Conservation (phyloP, 371 early-diverging fungal species). For the Chytridiales sp. region DNA sequence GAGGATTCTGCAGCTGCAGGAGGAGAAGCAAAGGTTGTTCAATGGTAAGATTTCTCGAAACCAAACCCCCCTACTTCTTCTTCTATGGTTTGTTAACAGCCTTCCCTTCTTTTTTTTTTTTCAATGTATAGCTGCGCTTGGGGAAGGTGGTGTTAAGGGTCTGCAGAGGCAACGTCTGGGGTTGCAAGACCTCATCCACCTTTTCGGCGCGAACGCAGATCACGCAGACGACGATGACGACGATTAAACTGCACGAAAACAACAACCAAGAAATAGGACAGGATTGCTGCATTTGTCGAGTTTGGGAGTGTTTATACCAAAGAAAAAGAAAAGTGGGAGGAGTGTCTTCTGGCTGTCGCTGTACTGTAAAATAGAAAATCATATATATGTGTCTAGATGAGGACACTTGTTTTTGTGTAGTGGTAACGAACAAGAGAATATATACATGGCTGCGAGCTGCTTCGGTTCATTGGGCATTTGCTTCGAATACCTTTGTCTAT, state of each 20-base stretch:
- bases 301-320: too few relatives aligned
- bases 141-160: slow-evolving; percentile 29
- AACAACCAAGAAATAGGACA: background rate
- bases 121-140: slow-evolving; percentile 24
- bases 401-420: too few relatives aligned
- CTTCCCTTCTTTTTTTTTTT: background rate
- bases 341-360: too few relatives aligned
- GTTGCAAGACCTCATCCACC: slow-evolving; percentile 28
- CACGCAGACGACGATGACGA: slow-evolving; percentile 4
- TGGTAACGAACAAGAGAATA: too few relatives aligned
- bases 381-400: too few relatives aligned
- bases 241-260: background rate
- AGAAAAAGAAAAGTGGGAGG: too few relatives aligned
- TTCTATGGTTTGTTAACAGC: background rate
- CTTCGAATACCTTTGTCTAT: too few relatives aligned
- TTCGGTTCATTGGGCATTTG: too few relatives aligned
- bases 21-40: slow-evolving; percentile 48
- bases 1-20: slow-evolving; percentile 59
- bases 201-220: slow-evolving; percentile 25
- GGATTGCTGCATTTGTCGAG: background rate
- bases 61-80: background rate
- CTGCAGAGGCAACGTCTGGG: slow-evolving; percentile 17
- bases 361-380: too few relatives aligned
- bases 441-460: too few relatives aligned
- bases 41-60: slow-evolving; percentile 8